Percentiles rank a stretch among this genome's conserved stretches.
Evolutionary conservation across 305 asterid species (phyloP).

Genomic region (Fraxinus latifolia): DNA sequence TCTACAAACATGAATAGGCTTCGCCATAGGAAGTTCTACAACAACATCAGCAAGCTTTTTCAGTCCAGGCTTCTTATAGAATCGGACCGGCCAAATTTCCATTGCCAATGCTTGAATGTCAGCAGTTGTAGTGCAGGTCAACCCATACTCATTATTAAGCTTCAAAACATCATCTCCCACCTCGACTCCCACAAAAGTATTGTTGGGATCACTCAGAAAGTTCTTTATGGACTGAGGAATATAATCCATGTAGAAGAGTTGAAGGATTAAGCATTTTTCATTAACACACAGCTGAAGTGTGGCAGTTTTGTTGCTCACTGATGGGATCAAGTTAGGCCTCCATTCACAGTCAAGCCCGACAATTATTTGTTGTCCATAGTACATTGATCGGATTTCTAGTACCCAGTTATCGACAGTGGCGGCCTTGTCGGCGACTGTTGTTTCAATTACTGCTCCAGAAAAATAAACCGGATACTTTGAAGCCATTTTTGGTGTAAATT

Average conservation of each 20-base stretch:
- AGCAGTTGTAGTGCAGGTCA: constrained; percentile 2
- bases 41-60: constrained; percentile 22
- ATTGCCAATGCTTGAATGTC: constrained; percentile 26
- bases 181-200: constrained; percentile 32
- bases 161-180: constrained; percentile 20
- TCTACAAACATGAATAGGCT: constrained; percentile 25
- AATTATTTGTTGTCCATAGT: constrained; percentile 5
- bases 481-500: constrained; percentile 7
- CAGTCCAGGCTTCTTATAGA: constrained; percentile 26
- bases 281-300: constrained; percentile 33
- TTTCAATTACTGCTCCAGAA: constrained; percentile 11
- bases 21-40: constrained; percentile 18
- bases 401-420: constrained; percentile 19
- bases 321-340: constrained; percentile 8
- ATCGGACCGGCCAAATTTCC: constrained; percentile 19
- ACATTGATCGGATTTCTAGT: not conserved
- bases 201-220: constrained; percentile 12
- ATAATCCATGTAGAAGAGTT: constrained; percentile 26
- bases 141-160: constrained; percentile 18
- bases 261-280: constrained; percentile 26
- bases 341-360: constrained; percentile 36
- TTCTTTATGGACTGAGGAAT: constrained; percentile 21
- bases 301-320: constrained; percentile 26
- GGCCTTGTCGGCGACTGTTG: constrained; percentile 24
- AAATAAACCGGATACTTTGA: constrained; percentile 14